These are phyloP conservation scores for Tremella fuciformis DNA, from an alignment of 768 basidiomycete species.

Conservation along the genomic window DNA sequence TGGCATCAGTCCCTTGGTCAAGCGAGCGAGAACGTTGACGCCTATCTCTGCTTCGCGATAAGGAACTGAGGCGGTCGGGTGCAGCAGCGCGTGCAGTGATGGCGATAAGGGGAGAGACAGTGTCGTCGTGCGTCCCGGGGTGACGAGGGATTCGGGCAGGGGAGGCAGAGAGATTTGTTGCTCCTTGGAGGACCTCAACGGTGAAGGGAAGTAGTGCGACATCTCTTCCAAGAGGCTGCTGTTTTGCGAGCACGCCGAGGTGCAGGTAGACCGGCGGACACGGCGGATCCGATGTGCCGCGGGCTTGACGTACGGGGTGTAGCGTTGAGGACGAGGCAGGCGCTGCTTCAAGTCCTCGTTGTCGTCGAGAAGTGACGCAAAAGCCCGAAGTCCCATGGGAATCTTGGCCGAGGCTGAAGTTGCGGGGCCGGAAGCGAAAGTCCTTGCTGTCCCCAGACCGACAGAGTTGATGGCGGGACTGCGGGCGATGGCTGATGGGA, in stretches of 20 bases:
- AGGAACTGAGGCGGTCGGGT: constrained; percentile 16
- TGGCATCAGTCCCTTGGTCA: constrained; percentile 25
- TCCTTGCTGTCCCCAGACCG: constrained; percentile 34
- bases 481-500: constrained; percentile 3
- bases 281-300: not conserved
- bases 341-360: constrained; percentile 13
- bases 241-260: not conserved
- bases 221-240: constrained; percentile 20
- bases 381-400: constrained; percentile 33
- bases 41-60: constrained; percentile 34
- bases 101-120: constrained; percentile 31
- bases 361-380: constrained; percentile 18
- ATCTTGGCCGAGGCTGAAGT: constrained; percentile 16
- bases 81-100: constrained; percentile 28
- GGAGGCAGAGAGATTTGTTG: constrained; percentile 20
- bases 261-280: constrained; percentile 2
- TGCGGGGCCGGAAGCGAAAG: constrained; percentile 23
- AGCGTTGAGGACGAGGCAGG: constrained; percentile 24
- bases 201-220: constrained; percentile 27
- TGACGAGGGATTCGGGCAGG: constrained; percentile 30
- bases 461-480: constrained; percentile 29
- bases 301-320: constrained; percentile 21
- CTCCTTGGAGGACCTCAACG: constrained; percentile 2
- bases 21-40: constrained; percentile 23
- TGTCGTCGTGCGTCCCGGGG: constrained; percentile 26